These are phyloP conservation scores for Dothiorella sarmentorum DNA, from an alignment of 2,329 filamentous ascomycete genomes.

Conservation along the genomic window DNA sequence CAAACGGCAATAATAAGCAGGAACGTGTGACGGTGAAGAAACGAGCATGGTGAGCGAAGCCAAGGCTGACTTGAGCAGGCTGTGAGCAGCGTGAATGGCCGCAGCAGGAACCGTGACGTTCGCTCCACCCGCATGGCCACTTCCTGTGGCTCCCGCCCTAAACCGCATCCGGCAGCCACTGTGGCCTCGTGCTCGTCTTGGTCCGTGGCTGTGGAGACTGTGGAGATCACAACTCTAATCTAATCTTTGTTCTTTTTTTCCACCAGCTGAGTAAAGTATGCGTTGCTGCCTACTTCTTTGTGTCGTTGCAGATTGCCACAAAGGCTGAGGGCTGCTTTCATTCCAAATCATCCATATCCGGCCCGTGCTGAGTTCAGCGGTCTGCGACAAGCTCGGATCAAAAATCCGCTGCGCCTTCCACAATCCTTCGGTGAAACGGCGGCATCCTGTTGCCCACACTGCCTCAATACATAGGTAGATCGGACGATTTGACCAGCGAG, in stretches of 20 bases:
- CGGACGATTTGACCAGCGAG: too few species aligned
- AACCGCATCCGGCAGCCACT: background rate
- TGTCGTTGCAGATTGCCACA: background rate
- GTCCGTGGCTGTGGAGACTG: background rate
- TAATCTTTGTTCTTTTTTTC: background rate
- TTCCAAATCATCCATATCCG: too few species aligned
- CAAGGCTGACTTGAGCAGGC: background rate
- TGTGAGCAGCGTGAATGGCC: background rate
- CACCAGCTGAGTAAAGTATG: too few species aligned
- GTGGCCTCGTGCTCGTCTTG: background rate
- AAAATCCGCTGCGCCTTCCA: too few species aligned
- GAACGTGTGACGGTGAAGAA: background rate
- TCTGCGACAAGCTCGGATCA: too few species aligned
- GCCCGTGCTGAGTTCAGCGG: too few species aligned
- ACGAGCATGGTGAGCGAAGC: background rate
- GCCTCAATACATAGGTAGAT: too few species aligned
- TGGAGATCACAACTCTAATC: constrained; percentile 6
- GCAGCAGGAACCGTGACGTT: constrained; percentile 4
- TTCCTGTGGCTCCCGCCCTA: background rate
- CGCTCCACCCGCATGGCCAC: background rate
- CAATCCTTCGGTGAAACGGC: too few species aligned
- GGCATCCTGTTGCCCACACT: too few species aligned
- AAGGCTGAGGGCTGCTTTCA: background rate
- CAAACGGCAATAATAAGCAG: background rate
- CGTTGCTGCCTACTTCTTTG: background rate